Percentiles rank a stretch among this genome's conserved stretches.
Evolutionary conservation across 108 stramenopile genomes (phyloP).

Genomic region (Skeletonema costatum): DNA sequence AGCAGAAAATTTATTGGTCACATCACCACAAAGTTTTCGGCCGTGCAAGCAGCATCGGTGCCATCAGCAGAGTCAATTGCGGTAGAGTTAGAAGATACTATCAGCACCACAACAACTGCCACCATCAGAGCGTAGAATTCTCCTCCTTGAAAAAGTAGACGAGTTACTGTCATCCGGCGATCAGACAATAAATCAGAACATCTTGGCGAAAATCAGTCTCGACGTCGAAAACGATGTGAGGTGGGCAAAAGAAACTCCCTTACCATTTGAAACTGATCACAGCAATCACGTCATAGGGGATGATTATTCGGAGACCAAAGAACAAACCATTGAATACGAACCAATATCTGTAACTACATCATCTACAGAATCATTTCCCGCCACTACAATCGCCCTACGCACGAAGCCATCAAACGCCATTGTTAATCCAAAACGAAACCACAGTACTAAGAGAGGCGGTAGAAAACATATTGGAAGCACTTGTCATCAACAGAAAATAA

Average conservation of each 20-base stretch:
- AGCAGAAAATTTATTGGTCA: background rate
- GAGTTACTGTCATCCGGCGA: background rate
- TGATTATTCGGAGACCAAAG: background rate
- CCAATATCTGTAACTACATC: background rate
- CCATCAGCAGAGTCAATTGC: background rate
- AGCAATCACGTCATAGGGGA: background rate
- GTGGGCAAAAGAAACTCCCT: constrained; percentile 21
- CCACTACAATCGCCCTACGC: constrained; percentile 11
- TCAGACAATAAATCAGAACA: background rate
- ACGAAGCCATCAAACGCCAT: constrained; percentile 28
- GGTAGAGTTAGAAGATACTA: background rate
- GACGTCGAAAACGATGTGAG: constrained; percentile 19
- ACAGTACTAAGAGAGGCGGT: background rate
- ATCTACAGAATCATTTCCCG: background rate
- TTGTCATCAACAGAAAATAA: background rate
- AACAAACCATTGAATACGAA: background rate
- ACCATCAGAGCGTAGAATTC: background rate
- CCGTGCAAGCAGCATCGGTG: background rate
- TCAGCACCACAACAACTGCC: background rate
- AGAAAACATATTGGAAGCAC: background rate
- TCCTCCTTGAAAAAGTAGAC: background rate
- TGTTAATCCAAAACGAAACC: constrained; percentile 25
- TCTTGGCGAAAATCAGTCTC: constrained; percentile 13
- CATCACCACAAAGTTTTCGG: background rate
- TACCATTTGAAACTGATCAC: constrained; percentile 23